phyloP scores from a whole-genome alignment of 2,329 filamentous ascomycete genomes.

The Venturia nashicola region DNA sequence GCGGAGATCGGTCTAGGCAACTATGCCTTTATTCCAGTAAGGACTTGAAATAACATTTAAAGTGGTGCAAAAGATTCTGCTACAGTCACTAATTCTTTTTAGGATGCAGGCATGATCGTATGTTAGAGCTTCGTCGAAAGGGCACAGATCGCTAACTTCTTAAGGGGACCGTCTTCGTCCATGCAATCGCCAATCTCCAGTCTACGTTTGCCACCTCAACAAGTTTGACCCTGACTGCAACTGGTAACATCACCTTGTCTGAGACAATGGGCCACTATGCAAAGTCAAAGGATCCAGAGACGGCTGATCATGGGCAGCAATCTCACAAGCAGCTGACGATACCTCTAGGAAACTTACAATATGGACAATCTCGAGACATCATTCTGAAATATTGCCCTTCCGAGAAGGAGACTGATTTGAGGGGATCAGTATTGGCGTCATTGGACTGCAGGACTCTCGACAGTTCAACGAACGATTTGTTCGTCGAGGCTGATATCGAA shows the following conservation, averaged over 20 bases:
- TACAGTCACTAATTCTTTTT: background rate
- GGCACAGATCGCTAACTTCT: slow-evolving; percentile 4
- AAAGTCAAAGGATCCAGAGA: background rate
- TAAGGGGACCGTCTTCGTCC: slow-evolving; percentile 45
- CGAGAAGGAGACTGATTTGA: background rate
- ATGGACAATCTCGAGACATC: slow-evolving; percentile 48
- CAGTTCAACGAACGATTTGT: background rate
- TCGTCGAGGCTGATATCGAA: background rate
- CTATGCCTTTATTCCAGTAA: slow-evolving; percentile 25
- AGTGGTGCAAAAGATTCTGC: background rate
- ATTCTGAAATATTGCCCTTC: slow-evolving; percentile 24
- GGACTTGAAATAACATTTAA: background rate
- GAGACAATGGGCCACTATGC: slow-evolving; percentile 7
- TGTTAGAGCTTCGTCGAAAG: background rate
- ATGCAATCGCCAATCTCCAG: slow-evolving; percentile 49
- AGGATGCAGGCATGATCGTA: slow-evolving; percentile 10
- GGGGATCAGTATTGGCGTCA: background rate
- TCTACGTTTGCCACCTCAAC: slow-evolving; percentile 43
- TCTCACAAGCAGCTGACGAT: slow-evolving; percentile 23
- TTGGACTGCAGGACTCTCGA: slow-evolving; percentile 9
- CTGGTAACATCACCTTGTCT: background rate
- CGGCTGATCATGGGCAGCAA: background rate
- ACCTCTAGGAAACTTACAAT: slow-evolving; percentile 41
- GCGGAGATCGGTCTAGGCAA: slow-evolving; percentile 45
- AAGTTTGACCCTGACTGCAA: slow-evolving; percentile 25